Evolutionary conservation across 768 basidiomycete genomes (phyloP), one percentile per base, ranked within the genome.

Genomic region (Lactarius trivialis): DNA sequence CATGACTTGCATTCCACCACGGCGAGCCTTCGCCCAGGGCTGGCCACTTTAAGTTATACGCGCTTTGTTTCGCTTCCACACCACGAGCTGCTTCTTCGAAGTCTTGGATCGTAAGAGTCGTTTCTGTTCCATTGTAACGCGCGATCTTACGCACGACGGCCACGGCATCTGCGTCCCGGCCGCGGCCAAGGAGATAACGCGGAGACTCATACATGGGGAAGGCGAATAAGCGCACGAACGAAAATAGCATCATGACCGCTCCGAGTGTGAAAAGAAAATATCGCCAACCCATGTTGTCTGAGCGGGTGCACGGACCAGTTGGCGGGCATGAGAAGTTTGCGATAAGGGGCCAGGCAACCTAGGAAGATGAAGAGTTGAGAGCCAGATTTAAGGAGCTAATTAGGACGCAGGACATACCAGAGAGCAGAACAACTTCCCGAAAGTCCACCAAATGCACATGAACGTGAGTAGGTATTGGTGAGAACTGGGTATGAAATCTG

Each of bases 211-310:
- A 70, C 15, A 85, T 74, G 30, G 72, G 71, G 73, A 86, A 85
- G 30, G 75, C 66, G 68, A 82, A 80, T 71, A 82, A 77, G 43
- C 83, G 80, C 64, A 81, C 60, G 12, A 68, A 73, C 77, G 81
- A 84, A n/a, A 83, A 70, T 56, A 83, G 61, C 39, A 85, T 73
- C 28, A 77, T 82, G 43, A 84, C 63, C 9, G 76, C 82, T 3
- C 84, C 82, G 41, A 84, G 77, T 0, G 76, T 75, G 69, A 82
- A 78, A 34, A 84, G 71, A 28, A 84, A 76, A 68, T 85, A 85
- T 32, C 85, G 75, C 84, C 85, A 85, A 26, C 85, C 84, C 83
- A 82, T 85, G 65, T 85, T 85, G 21, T 79, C 65, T 3, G 74
- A 69, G 53, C 73, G 76, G 39, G 74, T 61, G 63, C 81, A 81